A percentile compares a stretch with the other conserved stretches of the same genome.
Conservation (phyloP, 1,139 yeast species). For the Debaryomyces sp. region DNA sequence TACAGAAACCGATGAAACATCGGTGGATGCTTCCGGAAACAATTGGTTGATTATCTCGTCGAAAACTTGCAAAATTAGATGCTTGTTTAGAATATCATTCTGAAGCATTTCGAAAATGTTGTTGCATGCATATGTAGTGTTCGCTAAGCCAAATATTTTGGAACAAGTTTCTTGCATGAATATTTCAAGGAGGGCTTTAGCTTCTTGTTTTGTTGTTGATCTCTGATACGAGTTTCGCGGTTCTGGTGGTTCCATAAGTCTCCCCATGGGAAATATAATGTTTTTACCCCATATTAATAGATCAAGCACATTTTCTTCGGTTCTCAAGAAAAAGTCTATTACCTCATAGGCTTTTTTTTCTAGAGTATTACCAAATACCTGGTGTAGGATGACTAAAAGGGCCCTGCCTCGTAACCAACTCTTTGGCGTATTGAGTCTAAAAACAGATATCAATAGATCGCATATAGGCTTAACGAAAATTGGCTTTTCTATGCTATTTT, state of each 20-base stretch:
- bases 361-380: slow-evolving; percentile 83
- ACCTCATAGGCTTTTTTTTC: slow-evolving; percentile 65
- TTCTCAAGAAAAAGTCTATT: slow-evolving; percentile 32
- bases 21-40: slow-evolving; percentile 25
- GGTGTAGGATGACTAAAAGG: slow-evolving; percentile 77
- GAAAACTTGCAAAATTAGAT: slow-evolving; percentile 59
- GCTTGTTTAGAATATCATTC: slow-evolving; percentile 69
- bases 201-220: slow-evolving; percentile 56
- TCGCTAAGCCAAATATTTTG: slow-evolving; percentile 72
- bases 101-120: slow-evolving; percentile 70
- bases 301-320: slow-evolving; percentile 54
- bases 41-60: slow-evolving; percentile 28
- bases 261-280: slow-evolving; percentile 69
- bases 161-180: slow-evolving; percentile 69
- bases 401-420: slow-evolving; percentile 89
- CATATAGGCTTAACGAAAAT: slow-evolving; percentile 79
- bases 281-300: slow-evolving; percentile 45
- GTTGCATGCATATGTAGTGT: slow-evolving; percentile 63
- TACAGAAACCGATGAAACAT: not conserved
- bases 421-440: slow-evolving; percentile 65
- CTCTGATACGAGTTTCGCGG: slow-evolving; percentile 56
- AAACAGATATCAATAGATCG: slow-evolving; percentile 70
- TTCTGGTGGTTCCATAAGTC: slow-evolving; percentile 46
- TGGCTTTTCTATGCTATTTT: slow-evolving; percentile 20
- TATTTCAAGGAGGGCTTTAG: slow-evolving; percentile 55